Base-by-base conservation (phyloP, 176 grass and related monocot genomes). In the Phragmites australis region DNA sequence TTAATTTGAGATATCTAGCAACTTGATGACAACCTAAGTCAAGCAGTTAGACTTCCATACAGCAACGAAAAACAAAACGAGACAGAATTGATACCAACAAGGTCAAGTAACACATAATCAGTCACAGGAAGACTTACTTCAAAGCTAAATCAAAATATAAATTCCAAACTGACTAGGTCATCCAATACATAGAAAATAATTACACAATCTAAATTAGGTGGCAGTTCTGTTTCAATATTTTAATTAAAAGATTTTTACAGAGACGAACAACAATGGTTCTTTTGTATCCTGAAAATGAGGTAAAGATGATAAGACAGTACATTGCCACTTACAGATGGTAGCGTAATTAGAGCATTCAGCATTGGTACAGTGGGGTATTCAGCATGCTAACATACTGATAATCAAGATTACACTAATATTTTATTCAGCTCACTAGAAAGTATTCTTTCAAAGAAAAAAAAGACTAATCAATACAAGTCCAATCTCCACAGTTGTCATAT, bases 1-100 rank as follows among this genome's bases (percentile, higher is more conserved):
- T 5, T 66, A 66, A 54, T 67, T 68, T 42, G 22, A 76, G 6
- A 75, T 9, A 30, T 25, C 21, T 78, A 26, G 39, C 47, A 78
- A 19, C 4, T 65, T 73, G 37, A 53, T 65, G 13, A 39, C 39
- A 71, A 45, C 19, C 19, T 47, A 64, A 65, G 55, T 26, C 48
- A 72, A 70, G 15, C 64, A 54, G 6, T 82, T 70, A 64, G 8
- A 39, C 43, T 62, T 46, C 6, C 52, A 7, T 29, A 74, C 7
- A 49, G 30, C 43, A 62, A 47, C 32, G 26, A 62, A 43, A 61
- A 31, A 59, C 8, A 46, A 43, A 40, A 74, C 3, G 0, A 39
- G 41, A 48, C 10, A 65, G 41, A 30, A 37, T 59, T 58, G 51
- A 59, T 27, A 60, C 13, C 32, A 84, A 77, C 29, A 89, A 89